Evolutionary conservation across 257 asterid genomes (phyloP).

Genomic region (Plantago ovata): DNA sequence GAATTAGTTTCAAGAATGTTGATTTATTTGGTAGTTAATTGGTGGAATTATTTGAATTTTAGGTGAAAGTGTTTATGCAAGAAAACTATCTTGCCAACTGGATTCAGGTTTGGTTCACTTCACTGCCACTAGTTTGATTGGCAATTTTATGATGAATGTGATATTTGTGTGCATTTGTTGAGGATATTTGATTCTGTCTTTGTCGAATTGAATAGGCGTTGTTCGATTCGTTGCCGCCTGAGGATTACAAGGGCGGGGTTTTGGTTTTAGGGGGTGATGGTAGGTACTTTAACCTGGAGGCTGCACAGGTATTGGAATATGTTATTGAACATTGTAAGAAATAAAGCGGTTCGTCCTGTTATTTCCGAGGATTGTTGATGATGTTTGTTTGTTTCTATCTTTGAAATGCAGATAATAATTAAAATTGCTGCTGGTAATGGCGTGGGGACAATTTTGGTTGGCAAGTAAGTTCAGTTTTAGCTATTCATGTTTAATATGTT

Average conservation of each 20-base stretch:
- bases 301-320: conserved; percentile 68
- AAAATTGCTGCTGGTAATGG: conserved; percentile 94
- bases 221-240: conserved; percentile 78
- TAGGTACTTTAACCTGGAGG: conserved; percentile 86
- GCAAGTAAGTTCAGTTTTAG: conserved; percentile 53
- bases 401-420: conserved; percentile 67
- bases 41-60: conserved; percentile 22
- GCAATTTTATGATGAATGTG: too few species aligned
- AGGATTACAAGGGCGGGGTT: conserved; percentile 74
- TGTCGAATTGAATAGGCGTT: conserved; percentile 59
- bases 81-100: conserved; percentile 92
- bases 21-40: conserved; percentile 16
- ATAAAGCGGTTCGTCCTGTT: conserved; percentile 2
- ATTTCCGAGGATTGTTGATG: conserved; percentile 24
- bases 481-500: not conserved
- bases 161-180: conserved; percentile 14
- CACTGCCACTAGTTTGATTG: conserved; percentile 6
- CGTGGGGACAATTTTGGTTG: conserved; percentile 85
- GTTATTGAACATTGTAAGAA: not conserved
- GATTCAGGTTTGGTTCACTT: conserved; percentile 74
- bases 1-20: not conserved
- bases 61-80: conserved; percentile 89
- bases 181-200: conserved; percentile 8
- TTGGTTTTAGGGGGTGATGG: conserved; percentile 97
- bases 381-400: conserved; percentile 3